Evolutionary conservation across 345 rosid genomes (phyloP).

Genomic region (Syzygium grande): DNA sequence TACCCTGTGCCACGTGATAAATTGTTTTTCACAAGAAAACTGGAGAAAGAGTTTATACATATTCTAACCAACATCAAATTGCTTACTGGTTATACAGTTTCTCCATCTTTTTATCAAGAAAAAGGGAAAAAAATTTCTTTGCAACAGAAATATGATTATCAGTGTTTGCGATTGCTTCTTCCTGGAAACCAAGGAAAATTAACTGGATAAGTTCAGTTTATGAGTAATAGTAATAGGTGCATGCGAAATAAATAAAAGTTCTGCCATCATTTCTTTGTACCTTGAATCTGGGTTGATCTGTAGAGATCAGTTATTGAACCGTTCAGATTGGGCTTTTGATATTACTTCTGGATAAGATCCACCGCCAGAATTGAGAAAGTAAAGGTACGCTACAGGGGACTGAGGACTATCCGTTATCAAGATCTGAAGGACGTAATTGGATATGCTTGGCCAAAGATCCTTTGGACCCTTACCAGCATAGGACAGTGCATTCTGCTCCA

Average conservation of each 20-base stretch:
- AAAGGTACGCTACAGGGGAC: constrained; percentile 39
- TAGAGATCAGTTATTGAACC: constrained; percentile 49
- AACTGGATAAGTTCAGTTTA: background rate
- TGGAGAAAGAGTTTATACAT: background rate
- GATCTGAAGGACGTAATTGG: constrained; percentile 54
- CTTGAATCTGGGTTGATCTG: constrained; percentile 62
- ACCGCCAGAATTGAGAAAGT: constrained; percentile 90
- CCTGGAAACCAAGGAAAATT: background rate
- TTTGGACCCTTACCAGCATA: constrained; percentile 42
- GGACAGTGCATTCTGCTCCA: constrained; percentile 30
- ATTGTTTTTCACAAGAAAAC: background rate
- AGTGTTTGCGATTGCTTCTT: background rate
- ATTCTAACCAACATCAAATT: background rate
- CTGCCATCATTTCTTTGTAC: constrained; percentile 7
- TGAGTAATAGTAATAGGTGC: background rate
- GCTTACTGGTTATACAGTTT: background rate
- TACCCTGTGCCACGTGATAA: constrained; percentile 20
- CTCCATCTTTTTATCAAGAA: background rate
- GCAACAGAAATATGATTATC: background rate
- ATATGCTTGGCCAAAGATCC: constrained; percentile 75
- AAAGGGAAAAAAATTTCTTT: background rate
- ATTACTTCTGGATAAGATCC: constrained; percentile 72
- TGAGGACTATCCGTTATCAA: constrained; percentile 26
- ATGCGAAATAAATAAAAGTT: background rate
- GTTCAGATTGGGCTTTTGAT: constrained; percentile 60